Evolutionary conservation across 306 rosid species (phyloP).

Genomic region (Vicia villosa): DNA sequence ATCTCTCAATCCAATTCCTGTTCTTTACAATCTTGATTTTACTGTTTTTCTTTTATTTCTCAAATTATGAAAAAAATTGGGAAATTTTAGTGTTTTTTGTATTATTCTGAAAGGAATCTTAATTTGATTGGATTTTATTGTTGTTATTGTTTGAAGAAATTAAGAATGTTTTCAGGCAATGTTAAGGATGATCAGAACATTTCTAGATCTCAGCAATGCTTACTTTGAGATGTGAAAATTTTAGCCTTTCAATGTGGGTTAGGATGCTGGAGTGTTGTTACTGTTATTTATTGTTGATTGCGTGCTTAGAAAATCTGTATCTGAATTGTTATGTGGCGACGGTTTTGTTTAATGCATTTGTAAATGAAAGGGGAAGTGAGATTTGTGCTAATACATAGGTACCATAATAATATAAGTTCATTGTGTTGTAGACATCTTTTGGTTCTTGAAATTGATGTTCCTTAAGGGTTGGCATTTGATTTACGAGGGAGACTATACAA

Average conservation of each 20-base stretch:
- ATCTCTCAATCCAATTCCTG: not conserved
- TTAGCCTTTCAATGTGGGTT: not conserved
- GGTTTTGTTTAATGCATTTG: not conserved
- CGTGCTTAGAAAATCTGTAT: not conserved
- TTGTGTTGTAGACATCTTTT: not conserved
- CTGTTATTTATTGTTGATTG: not conserved
- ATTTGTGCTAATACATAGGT: not conserved
- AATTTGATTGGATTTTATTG: not conserved
- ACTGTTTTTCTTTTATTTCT: not conserved
- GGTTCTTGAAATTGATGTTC: not conserved
- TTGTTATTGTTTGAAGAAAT: not conserved
- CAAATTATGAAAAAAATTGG: not conserved
- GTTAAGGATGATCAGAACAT: not conserved
- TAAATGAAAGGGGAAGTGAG: not conserved
- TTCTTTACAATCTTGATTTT: not conserved
- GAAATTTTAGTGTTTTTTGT: not conserved
- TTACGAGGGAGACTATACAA: not conserved
- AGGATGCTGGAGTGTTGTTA: conserved; percentile 3
- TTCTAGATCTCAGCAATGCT: not conserved
- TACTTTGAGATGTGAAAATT: conserved; percentile 7
- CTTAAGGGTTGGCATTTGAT: conserved; percentile 10
- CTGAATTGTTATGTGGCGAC: not conserved
- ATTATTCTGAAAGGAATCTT: not conserved
- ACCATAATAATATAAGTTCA: not conserved
- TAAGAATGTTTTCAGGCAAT: conserved; percentile 13